phyloP scores from a whole-genome alignment of 1,284 basidiomycete species.

The Pascua guehoae region DNA sequence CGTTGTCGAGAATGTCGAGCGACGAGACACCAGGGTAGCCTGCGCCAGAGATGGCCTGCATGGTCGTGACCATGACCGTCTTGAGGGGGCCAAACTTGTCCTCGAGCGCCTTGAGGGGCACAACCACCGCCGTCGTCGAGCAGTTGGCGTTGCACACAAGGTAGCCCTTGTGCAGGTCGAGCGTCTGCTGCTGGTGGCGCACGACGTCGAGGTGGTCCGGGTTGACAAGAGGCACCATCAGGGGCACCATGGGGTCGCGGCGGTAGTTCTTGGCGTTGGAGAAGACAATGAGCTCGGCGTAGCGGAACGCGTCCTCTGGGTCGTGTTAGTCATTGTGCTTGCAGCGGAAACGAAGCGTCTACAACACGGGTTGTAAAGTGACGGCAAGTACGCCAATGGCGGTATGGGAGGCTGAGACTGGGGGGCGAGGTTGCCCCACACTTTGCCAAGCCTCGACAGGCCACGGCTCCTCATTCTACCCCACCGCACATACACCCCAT shows the following conservation, averaged over 20 bases:
- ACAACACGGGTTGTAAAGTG: too few relatives aligned
- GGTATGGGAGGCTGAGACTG: too few relatives aligned
- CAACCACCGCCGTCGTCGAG: slow-evolving; percentile 89
- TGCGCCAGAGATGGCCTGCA: slow-evolving; percentile 96
- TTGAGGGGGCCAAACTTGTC: slow-evolving; percentile 89
- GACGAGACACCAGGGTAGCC: slow-evolving; percentile 92
- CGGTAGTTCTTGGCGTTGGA: slow-evolving; percentile 98
- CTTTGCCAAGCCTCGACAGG: not conserved
- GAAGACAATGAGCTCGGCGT: slow-evolving; percentile 87
- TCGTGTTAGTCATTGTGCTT: not conserved
- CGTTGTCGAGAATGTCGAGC: slow-evolving; percentile 93
- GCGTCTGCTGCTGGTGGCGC: slow-evolving; percentile 69
- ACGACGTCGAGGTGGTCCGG: slow-evolving; percentile 80
- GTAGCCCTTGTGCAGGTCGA: slow-evolving; percentile 79
- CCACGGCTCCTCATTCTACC: not conserved
- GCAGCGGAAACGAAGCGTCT: too few relatives aligned
- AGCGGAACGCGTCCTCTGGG: slow-evolving; percentile 78
- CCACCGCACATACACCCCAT: too few relatives aligned
- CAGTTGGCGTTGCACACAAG: slow-evolving; percentile 99
- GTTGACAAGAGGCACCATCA: slow-evolving; percentile 97
- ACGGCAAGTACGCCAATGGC: not conserved
- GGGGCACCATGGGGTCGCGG: slow-evolving; percentile 88
- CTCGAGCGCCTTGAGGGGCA: slow-evolving; percentile 89
- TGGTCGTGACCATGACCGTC: slow-evolving; percentile 82
- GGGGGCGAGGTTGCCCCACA: not conserved